Evolutionary conservation across 2,329 filamentous ascomycete genomes (phyloP), one percentile per base, ranked within the genome.

Genomic region (Calcarisporium arbuscula): DNA sequence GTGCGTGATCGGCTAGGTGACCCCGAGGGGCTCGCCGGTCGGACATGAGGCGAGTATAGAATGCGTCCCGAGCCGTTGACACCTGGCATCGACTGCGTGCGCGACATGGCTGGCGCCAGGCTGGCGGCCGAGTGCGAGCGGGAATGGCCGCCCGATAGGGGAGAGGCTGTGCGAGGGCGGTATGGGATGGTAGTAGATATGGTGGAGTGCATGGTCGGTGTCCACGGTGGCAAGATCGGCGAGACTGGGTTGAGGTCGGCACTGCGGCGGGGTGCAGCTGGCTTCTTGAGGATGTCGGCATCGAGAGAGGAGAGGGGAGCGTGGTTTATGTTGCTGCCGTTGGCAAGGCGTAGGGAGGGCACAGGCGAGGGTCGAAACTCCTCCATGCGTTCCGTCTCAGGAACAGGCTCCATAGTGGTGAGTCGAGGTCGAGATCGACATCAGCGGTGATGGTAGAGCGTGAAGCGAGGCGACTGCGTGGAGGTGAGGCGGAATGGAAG

Each of bases 381-480:
- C 65, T 80, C 76, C 70, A 82, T 76, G 44, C 75, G 68, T 64
- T 81, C 74, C 32, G 77, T 78, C 63, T 82, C 77, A 46, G 77
- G 77, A 50, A 82, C 77, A 39, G 77, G 74, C 58, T 82, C 77
- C 77, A 82, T 82, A 47, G 48, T 57, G 54, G 41, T 18, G 25
- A 35, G n/a, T n/a, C n/a, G n/a, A n/a, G n/a, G n/a, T n/a, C n/a
- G n/a, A n/a, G n/a, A n/a, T n/a, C n/a, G n/a, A n/a, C n/a, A n/a
- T n/a, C n/a, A n/a, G n/a, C n/a, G n/a, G n/a, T n/a, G n/a, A n/a
- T n/a, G n/a, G n/a, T n/a, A n/a, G n/a, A n/a, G n/a, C n/a, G n/a
- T n/a, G n/a, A n/a, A n/a, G n/a, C n/a, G n/a, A n/a, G n/a, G n/a
- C n/a, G n/a, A n/a, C n/a, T n/a, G n/a, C n/a, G n/a, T n/a, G n/a